Conservation (phyloP, 1,284 basidiomycete species). For the Microbotryomycetes sp. region DNA sequence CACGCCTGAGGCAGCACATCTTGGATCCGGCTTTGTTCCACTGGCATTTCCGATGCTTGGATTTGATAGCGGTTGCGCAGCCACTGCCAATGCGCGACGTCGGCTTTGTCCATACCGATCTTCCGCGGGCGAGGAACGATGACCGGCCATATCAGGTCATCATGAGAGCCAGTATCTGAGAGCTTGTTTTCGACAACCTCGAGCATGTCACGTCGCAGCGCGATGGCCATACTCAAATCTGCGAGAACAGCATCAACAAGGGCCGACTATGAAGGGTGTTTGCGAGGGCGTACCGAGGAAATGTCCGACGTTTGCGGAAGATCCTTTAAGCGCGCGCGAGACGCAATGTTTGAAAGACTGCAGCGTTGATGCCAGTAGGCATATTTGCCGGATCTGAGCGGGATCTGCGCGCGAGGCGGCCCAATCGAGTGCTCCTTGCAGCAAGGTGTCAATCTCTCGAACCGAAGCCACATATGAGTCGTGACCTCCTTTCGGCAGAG, state of each 20-base stretch:
- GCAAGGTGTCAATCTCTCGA: constrained; percentile 23
- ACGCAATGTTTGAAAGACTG: constrained; percentile 69
- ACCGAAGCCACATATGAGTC: not conserved
- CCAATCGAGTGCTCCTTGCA: constrained; percentile 15
- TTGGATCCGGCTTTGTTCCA: constrained; percentile 34
- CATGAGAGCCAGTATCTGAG: constrained; percentile 38
- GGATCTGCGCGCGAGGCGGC: constrained; percentile 19
- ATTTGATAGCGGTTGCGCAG: constrained; percentile 52
- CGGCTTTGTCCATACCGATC: constrained; percentile 17
- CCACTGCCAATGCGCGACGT: constrained; percentile 52
- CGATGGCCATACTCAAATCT: constrained; percentile 63
- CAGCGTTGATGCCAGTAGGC: constrained; percentile 49
- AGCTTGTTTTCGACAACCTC: constrained; percentile 49
- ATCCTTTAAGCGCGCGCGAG: constrained; percentile 49
- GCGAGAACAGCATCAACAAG: constrained; percentile 34
- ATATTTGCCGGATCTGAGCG: constrained; percentile 19
- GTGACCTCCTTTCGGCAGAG: constrained; percentile 5
- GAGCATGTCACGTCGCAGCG: constrained; percentile 61
- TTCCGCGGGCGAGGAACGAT: not conserved
- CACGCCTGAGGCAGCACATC: constrained; percentile 63
- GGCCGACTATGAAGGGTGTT: not conserved
- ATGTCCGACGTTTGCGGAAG: constrained; percentile 52
- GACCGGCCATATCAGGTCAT: constrained; percentile 31
- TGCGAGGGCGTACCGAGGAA: constrained; percentile 54
- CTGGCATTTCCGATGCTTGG: constrained; percentile 44